These are phyloP conservation scores for Nicotiana knightiana DNA, from an alignment of 257 asterid species.

Conservation along the genomic window DNA sequence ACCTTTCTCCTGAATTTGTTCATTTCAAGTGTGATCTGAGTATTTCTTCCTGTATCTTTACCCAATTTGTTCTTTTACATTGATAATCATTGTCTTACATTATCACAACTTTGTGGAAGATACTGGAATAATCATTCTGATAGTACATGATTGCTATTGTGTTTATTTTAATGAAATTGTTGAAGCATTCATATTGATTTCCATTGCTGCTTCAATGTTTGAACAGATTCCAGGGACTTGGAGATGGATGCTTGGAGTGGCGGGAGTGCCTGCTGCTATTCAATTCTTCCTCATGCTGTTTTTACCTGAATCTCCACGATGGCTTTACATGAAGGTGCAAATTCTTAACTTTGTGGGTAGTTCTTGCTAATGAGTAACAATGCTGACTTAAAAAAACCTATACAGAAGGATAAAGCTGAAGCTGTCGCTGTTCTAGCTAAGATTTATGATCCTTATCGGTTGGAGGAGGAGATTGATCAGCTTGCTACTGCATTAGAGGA, in stretches of 20 bases:
- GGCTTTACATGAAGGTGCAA: slow-evolving; percentile 84
- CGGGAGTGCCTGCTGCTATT: slow-evolving; percentile 71
- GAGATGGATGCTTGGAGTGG: slow-evolving; percentile 99
- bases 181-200: slow-evolving; percentile 7
- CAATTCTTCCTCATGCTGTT: slow-evolving; percentile 78
- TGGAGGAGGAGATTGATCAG: slow-evolving; percentile 82
- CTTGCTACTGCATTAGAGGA: slow-evolving; percentile 74
- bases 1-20: neutral
- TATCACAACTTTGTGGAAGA: neutral
- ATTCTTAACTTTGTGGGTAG: neutral
- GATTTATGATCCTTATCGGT: slow-evolving; percentile 70
- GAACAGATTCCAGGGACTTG: slow-evolving; percentile 87
- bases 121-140: neutral
- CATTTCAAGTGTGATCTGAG: neutral
- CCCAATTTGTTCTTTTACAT: neutral
- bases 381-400: neutral
- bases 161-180: too few species aligned
- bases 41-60: neutral
- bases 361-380: neutral
- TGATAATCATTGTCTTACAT: neutral
- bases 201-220: slow-evolving; percentile 16
- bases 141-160: neutral
- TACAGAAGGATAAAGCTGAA: slow-evolving; percentile 72
- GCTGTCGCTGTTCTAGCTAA: slow-evolving; percentile 85
- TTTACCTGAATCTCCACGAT: slow-evolving; percentile 94